Evolutionary conservation across 768 basidiomycete species (phyloP), one percentile per base, ranked within the genome.

Genomic region (Lactifluus piperatus): DNA sequence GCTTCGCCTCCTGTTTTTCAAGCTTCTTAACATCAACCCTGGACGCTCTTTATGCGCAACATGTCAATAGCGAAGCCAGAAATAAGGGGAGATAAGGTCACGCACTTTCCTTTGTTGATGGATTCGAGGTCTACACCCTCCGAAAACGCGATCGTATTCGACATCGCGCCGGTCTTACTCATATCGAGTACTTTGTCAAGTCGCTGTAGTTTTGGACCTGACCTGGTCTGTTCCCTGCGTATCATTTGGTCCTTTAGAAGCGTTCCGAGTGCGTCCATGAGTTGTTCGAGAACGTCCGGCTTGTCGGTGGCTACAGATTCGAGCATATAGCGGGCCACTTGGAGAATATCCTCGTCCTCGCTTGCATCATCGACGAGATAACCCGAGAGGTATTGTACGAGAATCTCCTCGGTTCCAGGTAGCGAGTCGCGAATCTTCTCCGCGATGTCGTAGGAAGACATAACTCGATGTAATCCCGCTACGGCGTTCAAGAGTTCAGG

Each of bases 1-100:
- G 83, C 71, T 99, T 99, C 1, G 93, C 92, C 72, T 99, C 97
- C 66, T 93, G 90, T 72, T 97, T 95, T 74, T 95, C 93, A 9
- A 97, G 82, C 68, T 94, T 94, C 73, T 94, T 95, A 60, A 97
- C 81, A 74, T 97, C 93, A 48, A 97, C 93, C 29, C 88, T 85
- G 37, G 91, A 91, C 34, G 88, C 90, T 73, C 93, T 91, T 62
- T 2, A 45, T 10, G 0, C 11, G 27, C 26, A 7, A 11, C 18
- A n/a, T 8, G 24, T 51, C 18, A 56, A n/a, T n/a, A 6, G 26
- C 36, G 36, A 27, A 20, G 14, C 14, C 41, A 22, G 5, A 8
- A 4, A 16, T 16, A 0, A 14, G 32, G 4, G 13, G 10, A 14
- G 6, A 43, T 30, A 10, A n/a, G 39, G 49, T 39, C 47, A 55